A percentile compares a stretch with the other conserved stretches of the same genome.
These are phyloP conservation scores for Nematodospora anomalae DNA, from an alignment of 1,139 yeast species.

Conservation along the genomic window DNA sequence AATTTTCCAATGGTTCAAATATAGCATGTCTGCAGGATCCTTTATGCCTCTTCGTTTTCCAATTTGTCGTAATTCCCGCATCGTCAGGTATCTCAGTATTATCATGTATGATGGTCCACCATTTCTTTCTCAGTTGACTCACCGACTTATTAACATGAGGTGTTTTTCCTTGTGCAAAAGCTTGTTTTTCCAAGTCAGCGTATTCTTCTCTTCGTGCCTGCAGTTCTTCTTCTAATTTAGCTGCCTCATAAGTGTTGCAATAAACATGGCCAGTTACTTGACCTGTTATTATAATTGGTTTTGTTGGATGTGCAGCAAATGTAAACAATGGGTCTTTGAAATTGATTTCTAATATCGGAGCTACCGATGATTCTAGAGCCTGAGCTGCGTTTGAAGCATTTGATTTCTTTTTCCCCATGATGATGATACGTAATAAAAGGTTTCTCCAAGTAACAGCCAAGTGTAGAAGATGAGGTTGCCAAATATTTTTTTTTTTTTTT, in stretches of 20 bases:
- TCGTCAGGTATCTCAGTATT: constrained; percentile 28
- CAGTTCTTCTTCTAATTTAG: constrained; percentile 36
- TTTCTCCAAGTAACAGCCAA: too few relatives aligned
- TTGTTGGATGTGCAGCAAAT: constrained; percentile 76
- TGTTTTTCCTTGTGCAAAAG: constrained; percentile 29
- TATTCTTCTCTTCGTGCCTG: constrained; percentile 23
- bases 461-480: neutral
- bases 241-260: constrained; percentile 55
- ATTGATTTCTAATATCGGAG: constrained; percentile 54
- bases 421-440: too few relatives aligned
- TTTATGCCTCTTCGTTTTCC: constrained; percentile 91
- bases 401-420: constrained; percentile 35
- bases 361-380: constrained; percentile 36
- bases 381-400: constrained; percentile 32
- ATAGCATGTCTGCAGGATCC: constrained; percentile 79
- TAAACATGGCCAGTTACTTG: constrained; percentile 76
- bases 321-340: constrained; percentile 69
- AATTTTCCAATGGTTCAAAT: constrained; percentile 53
- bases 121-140: constrained; percentile 40
- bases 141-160: constrained; percentile 32
- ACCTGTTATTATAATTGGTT: constrained; percentile 66
- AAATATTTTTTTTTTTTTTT: neutral
- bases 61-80: constrained; percentile 37
- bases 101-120: constrained; percentile 52
- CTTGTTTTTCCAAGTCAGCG: constrained; percentile 23